Conservation (phyloP, 108 stramenopile genomes). For the Cyclotella kingstonii region DNA sequence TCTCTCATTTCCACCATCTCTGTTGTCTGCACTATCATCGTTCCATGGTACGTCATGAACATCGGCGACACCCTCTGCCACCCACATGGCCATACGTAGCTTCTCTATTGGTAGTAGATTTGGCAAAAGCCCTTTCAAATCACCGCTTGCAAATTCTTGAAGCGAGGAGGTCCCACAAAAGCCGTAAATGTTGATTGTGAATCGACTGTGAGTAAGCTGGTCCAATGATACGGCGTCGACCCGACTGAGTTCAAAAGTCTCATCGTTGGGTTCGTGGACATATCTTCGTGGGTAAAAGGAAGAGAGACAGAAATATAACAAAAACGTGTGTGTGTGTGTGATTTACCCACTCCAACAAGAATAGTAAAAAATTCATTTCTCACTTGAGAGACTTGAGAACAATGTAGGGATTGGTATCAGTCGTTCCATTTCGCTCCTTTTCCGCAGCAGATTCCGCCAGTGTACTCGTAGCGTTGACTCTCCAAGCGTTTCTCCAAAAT, state of each 20-base stretch:
- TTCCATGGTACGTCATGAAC: constrained; percentile 56
- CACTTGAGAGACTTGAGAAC: constrained; percentile 48
- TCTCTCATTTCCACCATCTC: constrained; percentile 1
- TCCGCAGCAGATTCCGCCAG: not conserved
- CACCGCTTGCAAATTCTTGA: constrained; percentile 46
- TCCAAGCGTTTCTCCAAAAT: constrained; percentile 56
- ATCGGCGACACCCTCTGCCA: constrained; percentile 69
- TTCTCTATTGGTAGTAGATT: constrained; percentile 45
- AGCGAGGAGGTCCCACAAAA: constrained; percentile 70
- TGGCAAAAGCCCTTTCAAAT: constrained; percentile 33
- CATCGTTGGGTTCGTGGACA: constrained; percentile 46
- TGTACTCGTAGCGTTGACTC: constrained; percentile 26
- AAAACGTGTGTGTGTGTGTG: not conserved
- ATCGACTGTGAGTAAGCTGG: constrained; percentile 58
- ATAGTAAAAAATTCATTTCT: not conserved
- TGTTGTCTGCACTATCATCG: not conserved
- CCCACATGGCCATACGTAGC: constrained; percentile 58
- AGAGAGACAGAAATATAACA: not conserved
- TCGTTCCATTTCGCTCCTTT: not conserved
- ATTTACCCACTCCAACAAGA: not conserved
- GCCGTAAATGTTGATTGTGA: constrained; percentile 68
- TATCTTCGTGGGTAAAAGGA: constrained; percentile 11
- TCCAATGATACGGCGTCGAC: constrained; percentile 86
- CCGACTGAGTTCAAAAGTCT: constrained; percentile 77
- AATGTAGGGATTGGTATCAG: constrained; percentile 8